Evolutionary conservation across 2,329 filamentous ascomycete genomes (phyloP).

Genomic region (Endothia cerciana): DNA sequence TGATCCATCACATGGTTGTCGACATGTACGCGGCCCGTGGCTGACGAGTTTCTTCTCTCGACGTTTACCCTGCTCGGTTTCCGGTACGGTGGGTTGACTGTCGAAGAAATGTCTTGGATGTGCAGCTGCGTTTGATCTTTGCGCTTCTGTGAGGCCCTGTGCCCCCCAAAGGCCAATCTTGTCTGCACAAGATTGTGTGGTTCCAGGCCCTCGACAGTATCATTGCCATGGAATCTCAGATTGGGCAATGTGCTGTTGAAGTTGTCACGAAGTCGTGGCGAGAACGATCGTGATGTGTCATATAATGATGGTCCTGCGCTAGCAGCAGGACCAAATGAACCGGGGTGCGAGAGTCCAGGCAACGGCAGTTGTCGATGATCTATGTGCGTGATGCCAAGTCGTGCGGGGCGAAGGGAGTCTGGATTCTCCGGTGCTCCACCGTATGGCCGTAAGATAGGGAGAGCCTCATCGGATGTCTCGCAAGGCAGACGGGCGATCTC

Average conservation of each 20-base stretch:
- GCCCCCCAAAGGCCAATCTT: slow-evolving; percentile 1
- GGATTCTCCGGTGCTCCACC: slow-evolving; percentile 37
- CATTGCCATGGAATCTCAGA: background rate
- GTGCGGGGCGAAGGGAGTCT: slow-evolving; percentile 29
- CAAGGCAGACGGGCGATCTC: background rate
- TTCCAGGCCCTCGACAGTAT: background rate
- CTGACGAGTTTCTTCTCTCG: background rate
- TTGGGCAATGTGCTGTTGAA: slow-evolving; percentile 10
- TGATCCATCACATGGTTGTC: background rate
- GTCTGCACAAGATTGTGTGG: slow-evolving; percentile 14
- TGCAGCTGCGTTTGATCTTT: slow-evolving; percentile 12
- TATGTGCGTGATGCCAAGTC: background rate
- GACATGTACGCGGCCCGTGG: too few relatives aligned
- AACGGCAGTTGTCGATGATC: background rate
- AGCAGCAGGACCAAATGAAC: background rate
- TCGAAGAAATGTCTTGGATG: slow-evolving; percentile 11
- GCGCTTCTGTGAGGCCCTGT: background rate
- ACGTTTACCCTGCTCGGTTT: slow-evolving; percentile 21
- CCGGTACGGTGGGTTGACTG: slow-evolving; percentile 20
- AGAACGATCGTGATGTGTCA: background rate
- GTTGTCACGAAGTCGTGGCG: background rate
- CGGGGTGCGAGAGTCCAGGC: background rate
- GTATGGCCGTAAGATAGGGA: slow-evolving; percentile 36
- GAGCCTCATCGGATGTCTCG: slow-evolving; percentile 29
- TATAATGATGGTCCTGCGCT: background rate